Evolutionary conservation across 805 yeast species (phyloP), one percentile per base, ranked within the genome.

Genomic region (Metschnikowia aberdeeniae): DNA sequence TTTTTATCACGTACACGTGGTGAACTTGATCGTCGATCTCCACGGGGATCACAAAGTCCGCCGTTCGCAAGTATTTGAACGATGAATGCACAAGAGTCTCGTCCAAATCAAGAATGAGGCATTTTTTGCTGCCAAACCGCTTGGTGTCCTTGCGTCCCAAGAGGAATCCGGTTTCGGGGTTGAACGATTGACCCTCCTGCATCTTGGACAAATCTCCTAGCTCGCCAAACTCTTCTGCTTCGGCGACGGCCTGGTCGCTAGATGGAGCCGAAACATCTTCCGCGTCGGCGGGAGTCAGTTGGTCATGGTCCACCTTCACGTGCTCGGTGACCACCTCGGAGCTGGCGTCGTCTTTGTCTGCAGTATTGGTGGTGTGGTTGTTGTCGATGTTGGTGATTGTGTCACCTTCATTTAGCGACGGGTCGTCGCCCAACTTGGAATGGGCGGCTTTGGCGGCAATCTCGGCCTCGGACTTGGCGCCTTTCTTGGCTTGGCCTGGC

Each of bases 21-120:
- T 93, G 98, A 28, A 83, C 76, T 62, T 87, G 92, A 57, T 84
- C 84, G 58, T 93, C 98, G 51, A 93, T 92, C 63, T 92, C 98
- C 43, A 93, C 99, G 12, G 99, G 98, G 40, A 93, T 88, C 38
- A 95, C 95, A 67, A 93, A 93, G 67, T 93, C 99, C 1, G 97
- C 96, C 36, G 89, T 85, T 48, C 95, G 80, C 46, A 93, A 76
- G 63, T 84, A 89, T 64, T 92, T 90, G 73, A 93, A 93, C 6
- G 95, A 84, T 1, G 96, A 87, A 64, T 93, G 99, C 28, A 93
- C 99, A 47, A 93, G 76, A 2, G 99, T 93, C 66, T 93, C 99
- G 66, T 93, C 99, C 52, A 93, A 71, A 66, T 93, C 99, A 44
- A 93, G 73, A 11, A 93, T 86, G 29, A 93, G 75, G 64, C 97